Evolutionary conservation across 148 eudicot species (phyloP).

Genomic region (Silene latifolia): DNA sequence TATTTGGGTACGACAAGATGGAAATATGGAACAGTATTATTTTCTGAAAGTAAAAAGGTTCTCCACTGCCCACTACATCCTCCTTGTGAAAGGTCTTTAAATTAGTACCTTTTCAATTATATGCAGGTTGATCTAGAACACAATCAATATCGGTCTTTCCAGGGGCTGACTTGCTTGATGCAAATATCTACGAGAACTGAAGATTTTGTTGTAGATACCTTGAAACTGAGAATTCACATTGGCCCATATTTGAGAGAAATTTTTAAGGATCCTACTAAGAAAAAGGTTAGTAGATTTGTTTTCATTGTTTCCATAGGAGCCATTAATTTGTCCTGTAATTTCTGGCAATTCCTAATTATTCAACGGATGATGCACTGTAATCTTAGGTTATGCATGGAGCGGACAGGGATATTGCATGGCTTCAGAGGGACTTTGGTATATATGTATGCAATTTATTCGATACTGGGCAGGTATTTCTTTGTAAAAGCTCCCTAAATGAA

Average conservation of each 20-base stretch:
- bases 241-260: constrained; percentile 91
- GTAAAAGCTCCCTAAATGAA: constrained; percentile 3
- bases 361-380: constrained; percentile 12
- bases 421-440: constrained; percentile 93
- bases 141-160: constrained; percentile 90
- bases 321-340: background rate
- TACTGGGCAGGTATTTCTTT: constrained; percentile 30
- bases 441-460: constrained; percentile 92
- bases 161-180: constrained; percentile 96
- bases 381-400: constrained; percentile 96
- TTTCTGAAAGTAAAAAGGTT: background rate
- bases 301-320: background rate
- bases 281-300: constrained; percentile 48
- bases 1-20: background rate
- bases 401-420: constrained; percentile 90
- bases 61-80: background rate
- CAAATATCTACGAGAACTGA: constrained; percentile 96
- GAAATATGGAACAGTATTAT: background rate
- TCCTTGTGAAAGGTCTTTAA: background rate
- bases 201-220: constrained; percentile 91
- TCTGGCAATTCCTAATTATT: background rate
- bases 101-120: constrained; percentile 4
- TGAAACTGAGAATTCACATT: constrained; percentile 75
- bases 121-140: constrained; percentile 92
- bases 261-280: constrained; percentile 78